A percentile compares a stretch with the other conserved stretches of the same genome.
These are phyloP conservation scores for Parmales sp. DNA, from an alignment of 108 stramenopile species.

Conservation along the genomic window DNA sequence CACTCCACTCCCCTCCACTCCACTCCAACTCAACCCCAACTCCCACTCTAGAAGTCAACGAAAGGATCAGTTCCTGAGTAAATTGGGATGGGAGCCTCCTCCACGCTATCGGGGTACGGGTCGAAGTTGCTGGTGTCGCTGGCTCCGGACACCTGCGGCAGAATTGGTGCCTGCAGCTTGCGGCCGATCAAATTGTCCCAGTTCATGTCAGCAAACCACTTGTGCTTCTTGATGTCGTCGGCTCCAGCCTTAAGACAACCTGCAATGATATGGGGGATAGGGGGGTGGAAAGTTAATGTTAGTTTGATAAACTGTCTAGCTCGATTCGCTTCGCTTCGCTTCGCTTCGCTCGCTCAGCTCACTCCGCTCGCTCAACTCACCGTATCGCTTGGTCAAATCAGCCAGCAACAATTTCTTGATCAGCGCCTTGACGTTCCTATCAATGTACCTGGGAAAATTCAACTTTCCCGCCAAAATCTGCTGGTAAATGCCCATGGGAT, in stretches of 20 bases:
- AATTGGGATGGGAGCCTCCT: constrained; percentile 17
- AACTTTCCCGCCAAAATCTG: constrained; percentile 63
- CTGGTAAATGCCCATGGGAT: constrained; percentile 66
- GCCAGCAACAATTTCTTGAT: constrained; percentile 63
- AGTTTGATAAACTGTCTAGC: no score
- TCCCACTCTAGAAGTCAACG: constrained; percentile 3
- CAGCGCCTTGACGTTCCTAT: constrained; percentile 56
- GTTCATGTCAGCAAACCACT: constrained; percentile 54
- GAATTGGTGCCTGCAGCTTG: constrained; percentile 53
- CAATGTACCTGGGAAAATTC: constrained; percentile 55
- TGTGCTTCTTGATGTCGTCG: constrained; percentile 56
- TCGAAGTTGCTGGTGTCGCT: constrained; percentile 73
- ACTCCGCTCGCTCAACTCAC: no score
- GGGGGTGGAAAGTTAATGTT: no score
- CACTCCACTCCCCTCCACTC: no score
- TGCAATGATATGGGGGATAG: no score
- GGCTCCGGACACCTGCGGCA: constrained; percentile 38
- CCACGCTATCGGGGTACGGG: constrained; percentile 54
- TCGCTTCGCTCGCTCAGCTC: no score
- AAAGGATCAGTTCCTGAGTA: constrained; percentile 10
- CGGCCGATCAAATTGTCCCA: constrained; percentile 42
- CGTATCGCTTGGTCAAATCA: constrained; percentile 63
- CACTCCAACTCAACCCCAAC: no score
- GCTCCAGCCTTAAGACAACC: constrained; percentile 70
- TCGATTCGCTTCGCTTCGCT: no score